Conservation (phyloP, 805 yeast species). For the Tetrapisispora fleetii region DNA sequence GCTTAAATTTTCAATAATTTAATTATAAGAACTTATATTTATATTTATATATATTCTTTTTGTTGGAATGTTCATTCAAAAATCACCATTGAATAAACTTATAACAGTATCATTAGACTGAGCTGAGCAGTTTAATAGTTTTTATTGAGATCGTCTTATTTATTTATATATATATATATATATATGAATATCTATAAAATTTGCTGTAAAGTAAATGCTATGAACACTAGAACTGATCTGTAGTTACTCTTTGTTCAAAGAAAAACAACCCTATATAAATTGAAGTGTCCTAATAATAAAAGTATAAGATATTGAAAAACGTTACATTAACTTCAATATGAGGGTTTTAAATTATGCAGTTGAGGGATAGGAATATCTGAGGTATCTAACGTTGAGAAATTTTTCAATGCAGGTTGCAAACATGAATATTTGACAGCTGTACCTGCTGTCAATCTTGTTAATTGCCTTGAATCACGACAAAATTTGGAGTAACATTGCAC, state of each 20-base stretch:
- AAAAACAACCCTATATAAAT: not conserved
- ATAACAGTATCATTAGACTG: no score
- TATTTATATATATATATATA: not conserved
- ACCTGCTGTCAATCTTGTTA: constrained; percentile 36
- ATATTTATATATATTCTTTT: no score
- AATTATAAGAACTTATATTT: no score
- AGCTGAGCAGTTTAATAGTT: no score
- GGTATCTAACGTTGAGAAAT: constrained; percentile 31
- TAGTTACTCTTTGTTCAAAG: not conserved
- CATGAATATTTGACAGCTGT: constrained; percentile 36
- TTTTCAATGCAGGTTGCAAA: constrained; percentile 31
- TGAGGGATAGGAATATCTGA: constrained; percentile 35
- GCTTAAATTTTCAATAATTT: not conserved
- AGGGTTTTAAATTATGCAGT: constrained; percentile 28
- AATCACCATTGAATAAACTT: no score
- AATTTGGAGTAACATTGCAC: constrained; percentile 41
- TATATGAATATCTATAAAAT: not conserved
- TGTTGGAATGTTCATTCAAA: not conserved
- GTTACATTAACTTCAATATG: constrained; percentile 3
- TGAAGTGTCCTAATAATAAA: not conserved
- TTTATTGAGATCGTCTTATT: not conserved
- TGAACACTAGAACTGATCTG: not conserved
- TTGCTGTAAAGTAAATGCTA: not conserved
- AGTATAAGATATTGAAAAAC: not conserved
- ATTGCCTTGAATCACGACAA: constrained; percentile 39